A percentile compares a stretch with the other conserved stretches of the same genome.
phyloP scores from a whole-genome alignment of 177 flowering plant species.

The Vitis hybrid region DNA sequence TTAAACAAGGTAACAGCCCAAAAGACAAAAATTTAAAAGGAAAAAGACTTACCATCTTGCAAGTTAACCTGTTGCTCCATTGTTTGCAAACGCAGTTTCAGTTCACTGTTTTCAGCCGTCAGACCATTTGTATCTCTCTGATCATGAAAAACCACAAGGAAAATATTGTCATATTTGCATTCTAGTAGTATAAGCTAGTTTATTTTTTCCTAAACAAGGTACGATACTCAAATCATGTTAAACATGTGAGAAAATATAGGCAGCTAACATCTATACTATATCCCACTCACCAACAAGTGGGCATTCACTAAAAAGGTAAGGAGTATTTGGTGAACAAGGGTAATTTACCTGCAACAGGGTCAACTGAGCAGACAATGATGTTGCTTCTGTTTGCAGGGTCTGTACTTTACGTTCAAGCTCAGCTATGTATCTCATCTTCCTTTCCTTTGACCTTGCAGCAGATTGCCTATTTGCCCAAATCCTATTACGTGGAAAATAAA shows the following conservation, averaged over 20 bases:
- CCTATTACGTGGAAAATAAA: slow-evolving; percentile 36
- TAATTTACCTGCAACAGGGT: slow-evolving; percentile 76
- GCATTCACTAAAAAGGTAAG: background rate
- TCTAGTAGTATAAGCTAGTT: too few relatives aligned
- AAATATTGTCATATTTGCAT: background rate
- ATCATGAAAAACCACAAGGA: slow-evolving; percentile 9
- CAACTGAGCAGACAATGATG: slow-evolving; percentile 88
- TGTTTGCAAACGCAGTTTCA: slow-evolving; percentile 86
- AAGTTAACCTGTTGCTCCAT: slow-evolving; percentile 97
- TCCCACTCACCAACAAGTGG: too few relatives aligned
- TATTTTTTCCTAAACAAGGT: too few relatives aligned
- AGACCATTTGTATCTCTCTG: slow-evolving; percentile 95
- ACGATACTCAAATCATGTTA: too few relatives aligned
- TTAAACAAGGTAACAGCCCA: background rate
- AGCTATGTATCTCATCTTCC: slow-evolving; percentile 96
- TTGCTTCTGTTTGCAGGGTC: slow-evolving; percentile 93
- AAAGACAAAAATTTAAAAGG: background rate
- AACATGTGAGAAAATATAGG: background rate
- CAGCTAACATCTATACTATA: background rate
- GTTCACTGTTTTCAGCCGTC: slow-evolving; percentile 85
- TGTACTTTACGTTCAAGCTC: slow-evolving; percentile 95
- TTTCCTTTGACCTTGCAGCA: slow-evolving; percentile 97
- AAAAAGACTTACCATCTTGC: slow-evolving; percentile 75
- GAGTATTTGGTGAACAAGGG: background rate
- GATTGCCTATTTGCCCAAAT: slow-evolving; percentile 99